Conservation (phyloP, 305 asterid species). For the Ilex paraguariensis region DNA sequence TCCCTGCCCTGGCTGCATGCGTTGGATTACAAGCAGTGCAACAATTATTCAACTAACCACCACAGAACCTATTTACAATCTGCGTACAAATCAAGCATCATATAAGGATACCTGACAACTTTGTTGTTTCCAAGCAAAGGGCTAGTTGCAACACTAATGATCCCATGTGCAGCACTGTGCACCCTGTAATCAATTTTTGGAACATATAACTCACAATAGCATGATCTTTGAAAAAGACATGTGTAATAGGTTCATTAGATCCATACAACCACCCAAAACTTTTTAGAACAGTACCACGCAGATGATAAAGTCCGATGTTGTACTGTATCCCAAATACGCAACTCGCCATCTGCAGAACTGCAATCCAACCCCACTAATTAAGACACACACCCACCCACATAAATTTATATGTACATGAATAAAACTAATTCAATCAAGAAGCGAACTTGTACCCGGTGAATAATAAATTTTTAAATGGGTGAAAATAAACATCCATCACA, state of each 20-base stretch:
- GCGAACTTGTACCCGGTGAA: slow-evolving; percentile 48
- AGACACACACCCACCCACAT: background rate
- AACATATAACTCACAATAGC: too few species aligned
- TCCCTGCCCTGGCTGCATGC: slow-evolving; percentile 79
- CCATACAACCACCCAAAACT: too few species aligned
- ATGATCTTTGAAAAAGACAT: too few species aligned
- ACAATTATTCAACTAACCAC: background rate
- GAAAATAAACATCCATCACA: slow-evolving; percentile 73
- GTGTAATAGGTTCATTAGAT: too few species aligned
- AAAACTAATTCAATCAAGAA: background rate
- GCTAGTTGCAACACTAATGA: slow-evolving; percentile 46
- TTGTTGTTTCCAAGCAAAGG: slow-evolving; percentile 45
- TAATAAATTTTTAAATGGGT: slow-evolving; percentile 52
- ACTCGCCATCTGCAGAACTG: slow-evolving; percentile 73
- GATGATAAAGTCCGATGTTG: slow-evolving; percentile 75
- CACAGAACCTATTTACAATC: background rate
- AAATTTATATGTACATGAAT: too few species aligned
- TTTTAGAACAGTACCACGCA: slow-evolving; percentile 35
- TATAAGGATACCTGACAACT: slow-evolving; percentile 34
- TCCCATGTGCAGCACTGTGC: slow-evolving; percentile 86
- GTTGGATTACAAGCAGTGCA: slow-evolving; percentile 5
- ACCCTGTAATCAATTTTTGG: slow-evolving; percentile 23
- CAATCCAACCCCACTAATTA: background rate
- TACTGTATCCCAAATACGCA: slow-evolving; percentile 72
- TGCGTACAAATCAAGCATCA: background rate